Base-by-base conservation (phyloP, 495 filamentous ascomycete genomes). In the Talaromyces wortmannii region DNA sequence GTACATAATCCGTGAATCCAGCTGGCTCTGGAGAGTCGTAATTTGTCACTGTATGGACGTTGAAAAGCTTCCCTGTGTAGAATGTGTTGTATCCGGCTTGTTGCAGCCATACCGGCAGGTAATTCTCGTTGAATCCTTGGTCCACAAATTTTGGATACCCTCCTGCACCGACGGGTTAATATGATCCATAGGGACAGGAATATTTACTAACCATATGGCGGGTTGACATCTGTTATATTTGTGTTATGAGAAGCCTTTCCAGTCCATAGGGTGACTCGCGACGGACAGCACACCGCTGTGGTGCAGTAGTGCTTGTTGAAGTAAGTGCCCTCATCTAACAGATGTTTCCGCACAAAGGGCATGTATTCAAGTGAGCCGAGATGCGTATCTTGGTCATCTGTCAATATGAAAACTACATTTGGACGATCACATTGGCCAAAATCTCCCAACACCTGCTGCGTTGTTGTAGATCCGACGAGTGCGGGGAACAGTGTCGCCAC, bases 161-260 rank as follows among this genome's bases (percentile, higher is more conserved):
- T 3, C 84, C 82, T 23, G 23, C 23, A 23, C 23, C 23, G 23
- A 4, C 23, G 4, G 1, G 23, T 23, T 23, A 23, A 23, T 23
- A 23, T 23, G 4, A 23, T 23, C 23, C 23, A 23, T 23, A 23
- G 23, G 23, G 23, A 23, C 23, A 23, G 2, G 4, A 23, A 23
- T 23, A 23, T 23, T 23, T 23, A 23, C 23, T 23, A 23, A 23
- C 23, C 23, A 23, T 23, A 23, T 23, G 81, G 84, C 0, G 82
- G 78, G 50, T 61, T 67, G 4, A 88, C 78, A 55, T 85, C 80
- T 1, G 84, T 87, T 7, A 87, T 83, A 58, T 88, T 88, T 23
- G 84, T 86, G 61, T 88, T 88, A 65, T 88, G 84, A 0, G 81
- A 80, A 17, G 75, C 70, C 54, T 79, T 78, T 2, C 84, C 84